Conservation (phyloP, 768 basidiomycete species). For the Termitomyces sp. region DNA sequence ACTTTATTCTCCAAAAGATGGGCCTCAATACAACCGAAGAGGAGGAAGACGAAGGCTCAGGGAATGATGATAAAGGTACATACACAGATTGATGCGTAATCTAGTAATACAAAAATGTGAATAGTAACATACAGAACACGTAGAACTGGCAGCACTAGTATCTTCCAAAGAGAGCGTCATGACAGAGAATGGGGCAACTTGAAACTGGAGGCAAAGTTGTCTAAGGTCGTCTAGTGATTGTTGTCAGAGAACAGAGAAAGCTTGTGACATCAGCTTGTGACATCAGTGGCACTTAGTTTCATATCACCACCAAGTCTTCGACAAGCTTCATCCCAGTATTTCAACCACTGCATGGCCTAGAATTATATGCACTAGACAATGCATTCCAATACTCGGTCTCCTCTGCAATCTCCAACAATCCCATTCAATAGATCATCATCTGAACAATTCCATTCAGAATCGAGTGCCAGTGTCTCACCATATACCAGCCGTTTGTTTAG, state of each 20-base stretch:
- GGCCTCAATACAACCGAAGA: background rate
- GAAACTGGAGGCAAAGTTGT: background rate
- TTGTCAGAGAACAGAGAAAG: background rate
- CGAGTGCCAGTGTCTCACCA: background rate
- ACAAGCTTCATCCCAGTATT: no score
- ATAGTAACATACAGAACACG: background rate
- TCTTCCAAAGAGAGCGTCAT: background rate
- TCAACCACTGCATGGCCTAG: background rate
- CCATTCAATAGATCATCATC: background rate
- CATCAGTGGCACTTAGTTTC: no score
- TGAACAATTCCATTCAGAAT: background rate
- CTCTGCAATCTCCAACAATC: background rate
- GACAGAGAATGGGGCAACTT: no score
- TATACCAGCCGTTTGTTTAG: background rate
- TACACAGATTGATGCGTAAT: background rate
- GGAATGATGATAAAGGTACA: background rate
- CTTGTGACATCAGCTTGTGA: no score
- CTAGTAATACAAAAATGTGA: background rate
- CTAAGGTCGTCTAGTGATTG: no score
- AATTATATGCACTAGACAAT: background rate
- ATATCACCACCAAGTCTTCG: no score
- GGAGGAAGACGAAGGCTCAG: background rate
- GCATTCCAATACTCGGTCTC: background rate
- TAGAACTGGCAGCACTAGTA: background rate
- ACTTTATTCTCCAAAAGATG: conserved; percentile 2